These are phyloP conservation scores for Lentinula boryana DNA, from an alignment of 768 basidiomycete species.

Conservation along the genomic window DNA sequence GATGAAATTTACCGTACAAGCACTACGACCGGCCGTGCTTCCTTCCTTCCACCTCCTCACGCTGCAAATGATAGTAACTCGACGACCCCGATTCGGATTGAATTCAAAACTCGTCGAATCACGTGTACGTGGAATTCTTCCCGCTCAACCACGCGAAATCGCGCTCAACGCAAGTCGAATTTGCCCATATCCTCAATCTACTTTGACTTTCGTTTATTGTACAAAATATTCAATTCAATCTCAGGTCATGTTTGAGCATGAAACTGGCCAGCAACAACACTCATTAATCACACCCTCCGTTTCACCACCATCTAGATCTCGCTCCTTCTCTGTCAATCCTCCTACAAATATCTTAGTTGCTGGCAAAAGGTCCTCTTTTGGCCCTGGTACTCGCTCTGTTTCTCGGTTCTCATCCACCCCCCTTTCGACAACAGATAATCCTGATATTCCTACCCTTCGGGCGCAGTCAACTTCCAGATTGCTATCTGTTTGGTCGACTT, in stretches of 20 bases:
- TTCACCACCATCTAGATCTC: background rate
- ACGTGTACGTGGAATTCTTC: too few relatives aligned
- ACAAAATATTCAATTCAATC: background rate
- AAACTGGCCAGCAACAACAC: background rate
- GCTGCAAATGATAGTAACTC: too few relatives aligned
- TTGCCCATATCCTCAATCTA: too few relatives aligned
- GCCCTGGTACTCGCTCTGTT: background rate
- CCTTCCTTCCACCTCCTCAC: too few relatives aligned
- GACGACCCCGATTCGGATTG: too few relatives aligned
- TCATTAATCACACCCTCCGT: background rate
- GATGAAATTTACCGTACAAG: too few relatives aligned
- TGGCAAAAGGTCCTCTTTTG: background rate
- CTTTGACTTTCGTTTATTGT: too few relatives aligned
- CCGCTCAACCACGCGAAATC: too few relatives aligned
- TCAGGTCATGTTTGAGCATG: background rate
- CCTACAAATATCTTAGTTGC: background rate
- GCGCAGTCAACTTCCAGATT: background rate
- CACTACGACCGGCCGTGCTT: too few relatives aligned
- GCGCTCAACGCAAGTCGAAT: too few relatives aligned
- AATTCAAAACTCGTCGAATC: too few relatives aligned
- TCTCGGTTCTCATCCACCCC: slow-evolving; percentile 2
- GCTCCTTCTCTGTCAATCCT: background rate
- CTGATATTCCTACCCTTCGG: background rate
- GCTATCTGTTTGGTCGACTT: slow-evolving; percentile 46
- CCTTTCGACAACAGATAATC: background rate